Percentiles rank a stretch among this genome's conserved stretches.
Evolutionary conservation across 805 yeast genomes (phyloP).

Genomic region (Grigorovia transvaalensis): DNA sequence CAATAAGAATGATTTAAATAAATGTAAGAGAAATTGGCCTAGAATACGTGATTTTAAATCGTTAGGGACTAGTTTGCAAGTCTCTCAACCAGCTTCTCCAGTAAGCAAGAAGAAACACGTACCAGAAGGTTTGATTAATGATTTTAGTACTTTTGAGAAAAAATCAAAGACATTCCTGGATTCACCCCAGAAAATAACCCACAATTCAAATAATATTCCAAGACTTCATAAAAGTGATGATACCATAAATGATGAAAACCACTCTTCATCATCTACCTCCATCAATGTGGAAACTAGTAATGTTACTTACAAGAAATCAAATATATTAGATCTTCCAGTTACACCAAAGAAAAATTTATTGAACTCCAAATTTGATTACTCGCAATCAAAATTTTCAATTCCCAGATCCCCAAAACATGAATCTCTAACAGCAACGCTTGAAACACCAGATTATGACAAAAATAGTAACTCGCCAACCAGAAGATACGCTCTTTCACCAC

Average conservation of each 20-base stretch:
- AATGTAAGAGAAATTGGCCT: conserved; percentile 53
- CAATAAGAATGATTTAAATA: conserved; percentile 54
- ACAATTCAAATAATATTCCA: not conserved
- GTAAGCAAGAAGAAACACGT: not conserved
- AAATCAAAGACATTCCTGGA: not conserved
- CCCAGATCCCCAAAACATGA: not conserved
- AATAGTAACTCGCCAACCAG: not conserved
- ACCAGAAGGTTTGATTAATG: conserved; percentile 16
- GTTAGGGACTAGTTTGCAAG: conserved; percentile 29
- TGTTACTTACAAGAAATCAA: not conserved
- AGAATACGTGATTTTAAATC: conserved; percentile 69
- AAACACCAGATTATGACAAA: not conserved
- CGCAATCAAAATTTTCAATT: not conserved
- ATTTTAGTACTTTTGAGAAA: conserved; percentile 11
- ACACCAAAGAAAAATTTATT: not conserved
- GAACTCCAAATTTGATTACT: not conserved
- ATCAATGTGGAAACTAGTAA: not conserved
- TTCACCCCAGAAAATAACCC: not conserved
- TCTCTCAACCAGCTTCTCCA: conserved; percentile 1
- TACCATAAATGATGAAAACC: not conserved
- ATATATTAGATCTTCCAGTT: not conserved
- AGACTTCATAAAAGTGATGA: not conserved
- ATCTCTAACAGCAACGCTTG: not conserved
- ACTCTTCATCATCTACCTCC: not conserved
- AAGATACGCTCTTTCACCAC: conserved; percentile 1